Base-by-base conservation (phyloP, 2,329 filamentous ascomycete genomes). In the Arthrobotrys sinensis region DNA sequence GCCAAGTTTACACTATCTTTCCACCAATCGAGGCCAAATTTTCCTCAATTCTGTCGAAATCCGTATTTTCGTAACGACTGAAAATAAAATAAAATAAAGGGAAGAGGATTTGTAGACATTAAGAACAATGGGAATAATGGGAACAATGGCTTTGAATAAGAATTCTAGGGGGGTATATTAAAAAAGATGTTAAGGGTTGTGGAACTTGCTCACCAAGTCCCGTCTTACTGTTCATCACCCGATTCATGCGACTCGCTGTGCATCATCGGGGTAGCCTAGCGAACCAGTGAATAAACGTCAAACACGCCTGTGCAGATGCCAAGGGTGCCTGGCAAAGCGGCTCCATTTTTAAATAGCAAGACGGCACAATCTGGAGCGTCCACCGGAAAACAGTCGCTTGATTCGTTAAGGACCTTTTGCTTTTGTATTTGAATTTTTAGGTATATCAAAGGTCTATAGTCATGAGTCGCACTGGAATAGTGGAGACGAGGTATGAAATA, bases 201-300 rank as follows among this genome's bases (percentile, higher is more conserved):
- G 4, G 11, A 43, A 16, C 55, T 64, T 12, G 34, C 32, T 48
- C 63, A 53, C 34, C 62, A 53, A 57, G 43, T 43, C 11, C 45
- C 63, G 53, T 67, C 70, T 75, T 67, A 67, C 64, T 19, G 21
- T 19, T 50, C 16, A 45, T 38, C n/a, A 19, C 60, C 45, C 19
- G 5, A 76, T 64, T 43, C 24, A 43, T 76, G 64, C 48, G 65
- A 76, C 64, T 55, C 14, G 21, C 16, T 60, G 72, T n/a, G 72
- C 57, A 69, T 76, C 64, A 76, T 21, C 16, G 65, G 70, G 24
- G 55, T 36, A 38, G 63, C 52, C 63, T 68, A 55, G 53, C 32
- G 32, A 36, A 21, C 16, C 21, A 45, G 45, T 45, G 38, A 60
- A 19, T 69, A 16, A 67, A 69, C 16, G 34, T 60, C 63, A 68